Evolutionary conservation across 495 filamentous ascomycete species (phyloP), one percentile per base, ranked within the genome.

Genomic region (Parathielavia appendiculata): DNA sequence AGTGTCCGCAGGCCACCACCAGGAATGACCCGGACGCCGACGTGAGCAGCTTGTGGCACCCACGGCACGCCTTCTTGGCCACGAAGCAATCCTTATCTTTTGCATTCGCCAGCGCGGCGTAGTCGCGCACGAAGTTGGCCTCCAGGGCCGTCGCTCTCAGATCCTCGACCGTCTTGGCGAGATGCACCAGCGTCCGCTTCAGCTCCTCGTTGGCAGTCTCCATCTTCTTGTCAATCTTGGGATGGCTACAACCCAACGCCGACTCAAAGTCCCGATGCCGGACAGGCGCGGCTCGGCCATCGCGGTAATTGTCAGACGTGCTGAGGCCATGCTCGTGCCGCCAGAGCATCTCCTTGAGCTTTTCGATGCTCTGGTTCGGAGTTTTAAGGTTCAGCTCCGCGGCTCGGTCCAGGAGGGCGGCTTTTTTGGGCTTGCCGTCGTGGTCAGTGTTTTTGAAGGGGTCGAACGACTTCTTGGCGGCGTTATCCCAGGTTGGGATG

Each of bases 1-100:
- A 45, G 45, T 76, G 74, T 0, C 73, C 73, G 53, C 73, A 76
- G 16, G 59, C 38, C 1, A 66, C 61, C 5, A 71, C 55, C 4
- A 74, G 51, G 48, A 58, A 71, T 10, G 66, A 45, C 10, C 47
- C 14, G 0, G 30, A 30, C 16, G 52, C 26, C 4, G 35, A 51
- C 30, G 10, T 5, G 26, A 56, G 47, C 7, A n/a, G 38, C 13
- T 30, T 6, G 2, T 5, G 13, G 52, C 64, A 63, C 20, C 39
- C 10, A 26, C 54, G 54, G 57, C 64, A 71, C 17, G 2, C 13
- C 22, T 51, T 26, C 0, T 16, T 34, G 35, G 34, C 13, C 17
- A 35, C 22, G 10, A n/a, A 0, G 22, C 0, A 2, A 12, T 43
- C 35, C 2, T 7, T 32, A 26, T 53, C 48, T 5, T 12, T 0